Conservation (phyloP, 1,139 yeast genomes). For the Saccharomyces hybrid region DNA sequence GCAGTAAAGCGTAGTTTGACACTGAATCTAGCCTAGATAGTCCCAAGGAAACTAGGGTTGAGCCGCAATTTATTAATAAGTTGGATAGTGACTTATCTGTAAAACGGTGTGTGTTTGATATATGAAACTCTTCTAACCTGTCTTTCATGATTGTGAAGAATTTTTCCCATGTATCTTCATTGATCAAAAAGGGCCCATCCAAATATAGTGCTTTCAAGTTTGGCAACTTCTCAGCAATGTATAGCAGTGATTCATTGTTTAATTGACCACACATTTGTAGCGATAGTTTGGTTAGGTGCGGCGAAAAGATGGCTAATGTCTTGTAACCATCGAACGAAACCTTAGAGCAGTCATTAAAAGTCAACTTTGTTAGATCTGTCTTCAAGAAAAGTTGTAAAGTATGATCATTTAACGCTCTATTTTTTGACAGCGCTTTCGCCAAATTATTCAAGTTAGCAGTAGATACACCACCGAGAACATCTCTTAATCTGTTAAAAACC, state of each 20-base stretch:
- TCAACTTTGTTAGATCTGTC: constrained; percentile 47
- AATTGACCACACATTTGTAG: constrained; percentile 91
- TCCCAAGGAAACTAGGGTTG: constrained; percentile 42
- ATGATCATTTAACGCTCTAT: constrained; percentile 64
- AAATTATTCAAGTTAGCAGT: constrained; percentile 46
- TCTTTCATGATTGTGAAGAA: constrained; percentile 51
- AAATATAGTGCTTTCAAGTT: constrained; percentile 48
- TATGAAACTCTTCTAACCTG: constrained; percentile 47
- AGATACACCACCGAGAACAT: constrained; percentile 31
- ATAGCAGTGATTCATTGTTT: constrained; percentile 65
- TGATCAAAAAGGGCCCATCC: constrained; percentile 84
- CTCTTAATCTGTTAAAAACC: constrained; percentile 23
- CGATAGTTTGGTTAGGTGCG: constrained; percentile 56
- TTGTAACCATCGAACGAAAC: constrained; percentile 58
- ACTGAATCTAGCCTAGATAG: constrained; percentile 71
- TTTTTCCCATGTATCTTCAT: constrained; percentile 65
- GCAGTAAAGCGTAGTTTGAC: constrained; percentile 51
- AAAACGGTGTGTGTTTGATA: constrained; percentile 80
- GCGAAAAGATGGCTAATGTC: constrained; percentile 73
- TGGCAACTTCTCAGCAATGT: constrained; percentile 52
- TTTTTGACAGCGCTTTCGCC: constrained; percentile 78
- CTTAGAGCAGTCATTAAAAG: constrained; percentile 90
- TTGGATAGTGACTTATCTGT: constrained; percentile 57
- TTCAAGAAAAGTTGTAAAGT: constrained; percentile 70
- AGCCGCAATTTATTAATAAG: constrained; percentile 57